Evolutionary conservation across 1,139 yeast genomes (phyloP), one percentile per base, ranked within the genome.

Genomic region (Trichomonascaceae sp.): DNA sequence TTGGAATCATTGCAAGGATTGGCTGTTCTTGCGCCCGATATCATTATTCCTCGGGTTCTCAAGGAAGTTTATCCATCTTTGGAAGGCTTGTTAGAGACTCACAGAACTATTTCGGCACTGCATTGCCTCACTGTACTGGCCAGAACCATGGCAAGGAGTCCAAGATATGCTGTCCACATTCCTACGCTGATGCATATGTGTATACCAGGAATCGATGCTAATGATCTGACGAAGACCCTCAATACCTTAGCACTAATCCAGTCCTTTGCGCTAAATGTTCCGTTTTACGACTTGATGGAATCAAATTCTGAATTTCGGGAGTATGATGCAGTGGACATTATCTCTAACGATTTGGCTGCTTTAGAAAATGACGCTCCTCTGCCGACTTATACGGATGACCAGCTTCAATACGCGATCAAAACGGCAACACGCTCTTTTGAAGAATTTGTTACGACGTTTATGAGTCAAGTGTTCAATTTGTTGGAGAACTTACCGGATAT

Each of bases 141-240:
- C 0, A 77, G 96, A 57, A 82, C 80, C 58, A 80, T 93, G 74
- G 84, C 87, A 0, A 69, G 75, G 20, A 77, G 82, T 3, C 86
- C 87, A 1, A 69, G 83, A 1, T 89, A 79, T 66, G 76, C 96
- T 52, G 84, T 88, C 13, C 99, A 93, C 64, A 72, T 89, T 27
- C 81, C 95, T 0, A 81, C 95, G 54, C 73, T 93, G 19, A 67
- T 91, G 44, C 80, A 83, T 51, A 76, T 88, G 67, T 74, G 86
- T 0, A 69, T 91, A 13, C 88, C 91, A 0, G 96, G 95, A 20
- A 83, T 93, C 47, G 98, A 93, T 66, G 82, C 95, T 0, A 93
- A 91, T 67, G 99, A 93, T 69, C 76, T 90, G 53, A 79, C 76
- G 27, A 83, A 91, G 65, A 85, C 96, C 0, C 75, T 84, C 38